Conservation (phyloP, 2,329 filamentous ascomycete genomes). For the Mycocentrospora acerina region DNA sequence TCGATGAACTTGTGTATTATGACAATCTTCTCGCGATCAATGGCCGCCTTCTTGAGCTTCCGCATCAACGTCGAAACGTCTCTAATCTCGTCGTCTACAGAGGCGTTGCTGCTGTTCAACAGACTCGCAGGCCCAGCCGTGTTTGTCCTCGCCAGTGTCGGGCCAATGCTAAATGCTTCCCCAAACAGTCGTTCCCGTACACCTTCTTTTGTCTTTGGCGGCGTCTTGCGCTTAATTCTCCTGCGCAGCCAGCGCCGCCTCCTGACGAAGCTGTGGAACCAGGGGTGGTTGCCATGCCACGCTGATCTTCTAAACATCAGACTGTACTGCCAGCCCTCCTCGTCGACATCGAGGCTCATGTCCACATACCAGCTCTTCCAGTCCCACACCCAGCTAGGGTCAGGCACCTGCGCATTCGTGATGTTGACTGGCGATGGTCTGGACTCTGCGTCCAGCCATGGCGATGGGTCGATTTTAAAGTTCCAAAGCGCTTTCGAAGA, state of each 20-base stretch:
- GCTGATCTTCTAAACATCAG: conserved; percentile 68
- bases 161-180: conserved; percentile 42
- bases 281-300: conserved; percentile 86
- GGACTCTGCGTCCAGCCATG: conserved; percentile 73
- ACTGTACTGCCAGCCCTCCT: conserved; percentile 95
- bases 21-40: conserved; percentile 91
- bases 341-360: conserved; percentile 80
- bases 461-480: conserved; percentile 78
- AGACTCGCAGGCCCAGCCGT: conserved; percentile 50
- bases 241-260: conserved; percentile 85
- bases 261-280: conserved; percentile 95
- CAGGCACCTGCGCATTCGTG: conserved; percentile 85
- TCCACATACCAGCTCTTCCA: conserved; percentile 73
- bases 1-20: conserved; percentile 80
- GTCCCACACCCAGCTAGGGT: conserved; percentile 92
- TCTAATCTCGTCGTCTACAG: conserved; percentile 56
- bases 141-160: conserved; percentile 33
- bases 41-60: conserved; percentile 67
- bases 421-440: conserved; percentile 67
- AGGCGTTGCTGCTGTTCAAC: conserved; percentile 33
- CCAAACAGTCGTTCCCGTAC: conserved; percentile 38
- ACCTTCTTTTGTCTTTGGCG: conserved; percentile 35
- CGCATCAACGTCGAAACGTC: conserved; percentile 70
- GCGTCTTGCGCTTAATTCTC: conserved; percentile 64
- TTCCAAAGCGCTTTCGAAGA: conserved; percentile 72